Evolutionary conservation across 352 stramenopile genomes (phyloP), one percentile per base, ranked within the genome.

Genomic region (Pythium folliculosum): DNA sequence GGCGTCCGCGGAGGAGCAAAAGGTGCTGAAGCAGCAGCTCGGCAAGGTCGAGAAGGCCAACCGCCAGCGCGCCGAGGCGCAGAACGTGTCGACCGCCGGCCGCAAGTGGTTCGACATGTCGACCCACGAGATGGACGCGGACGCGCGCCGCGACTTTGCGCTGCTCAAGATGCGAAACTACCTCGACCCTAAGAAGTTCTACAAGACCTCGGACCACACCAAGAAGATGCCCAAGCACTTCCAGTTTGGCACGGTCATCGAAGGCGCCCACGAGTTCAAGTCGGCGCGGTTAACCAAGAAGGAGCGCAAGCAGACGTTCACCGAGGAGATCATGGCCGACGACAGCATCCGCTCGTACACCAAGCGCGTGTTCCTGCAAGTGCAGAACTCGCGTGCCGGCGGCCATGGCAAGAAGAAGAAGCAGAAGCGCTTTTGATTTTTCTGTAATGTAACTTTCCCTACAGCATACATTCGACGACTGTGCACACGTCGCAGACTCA

Each of bases 121-220:
- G 47, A 92, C 91, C 10, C 84, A 96, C 21, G 82, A 96, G 49
- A 89, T 97, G 77, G 96, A 92, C 17, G 77, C 89, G 12, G 83
- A 97, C 35, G 76, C 92, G 17, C 91, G 93, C 48, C 84, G 87
- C 6, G 93, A 98, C 76, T 94, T 98, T 62, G 73, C 84, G n/a
- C 69, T 99, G 21, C 86, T 99, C 67, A 90, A 91, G 10, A 97
- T 98, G 86, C 83, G 95, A 50, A 98, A 96, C 70, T 99, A 98
- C 76, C 65, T 98, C 60, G 94, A 99, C 75, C 95, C 95, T 1
- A 98, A 98, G 76, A 97, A 96, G 69, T 99, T 99, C 63, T 99
- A 99, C 93, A 99, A 99, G 87, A 89, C 80, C 65, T 94, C 82
- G 63, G 89, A 96, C 70, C 86, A 93, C 70, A 75, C 77, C 48